These are phyloP conservation scores for Ambispora gerdemannii DNA, from an alignment of 192 early-diverging fungal species.

Conservation along the genomic window DNA sequence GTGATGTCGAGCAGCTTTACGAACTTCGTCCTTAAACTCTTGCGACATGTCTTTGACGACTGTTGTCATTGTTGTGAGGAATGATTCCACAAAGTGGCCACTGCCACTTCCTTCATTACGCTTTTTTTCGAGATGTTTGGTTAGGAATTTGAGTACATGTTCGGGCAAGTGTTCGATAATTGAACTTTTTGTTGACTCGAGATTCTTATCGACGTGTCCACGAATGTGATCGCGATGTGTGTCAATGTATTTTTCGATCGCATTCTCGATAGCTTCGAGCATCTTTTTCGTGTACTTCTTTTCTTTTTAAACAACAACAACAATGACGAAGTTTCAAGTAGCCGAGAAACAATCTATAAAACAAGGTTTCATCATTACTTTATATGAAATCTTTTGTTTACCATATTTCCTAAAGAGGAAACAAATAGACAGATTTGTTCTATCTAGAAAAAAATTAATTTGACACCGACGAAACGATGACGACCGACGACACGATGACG, in stretches of 20 bases:
- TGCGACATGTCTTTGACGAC: background rate
- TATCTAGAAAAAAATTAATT: too few species aligned
- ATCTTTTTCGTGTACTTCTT: too few species aligned
- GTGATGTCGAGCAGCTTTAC: background rate
- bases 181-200: background rate
- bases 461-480: too few species aligned
- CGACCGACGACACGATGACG: too few species aligned
- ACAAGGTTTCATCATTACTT: too few species aligned
- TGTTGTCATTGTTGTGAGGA: background rate
- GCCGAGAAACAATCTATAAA: too few species aligned
- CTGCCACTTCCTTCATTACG: background rate
- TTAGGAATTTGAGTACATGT: conserved; percentile 10
- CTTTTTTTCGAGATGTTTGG: conserved; percentile 9
- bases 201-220: background rate
- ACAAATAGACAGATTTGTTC: too few species aligned
- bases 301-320: too few species aligned
- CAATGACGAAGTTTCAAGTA: too few species aligned
- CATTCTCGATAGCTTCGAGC: background rate
- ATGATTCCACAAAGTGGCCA: conserved; percentile 4
- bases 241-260: conserved; percentile 15
- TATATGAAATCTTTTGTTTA: too few species aligned
- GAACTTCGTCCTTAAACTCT: conserved; percentile 22
- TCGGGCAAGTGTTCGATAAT: conserved; percentile 17
- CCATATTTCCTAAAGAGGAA: too few species aligned
- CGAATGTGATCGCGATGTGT: conserved; percentile 11